phyloP scores from a whole-genome alignment of 148 eudicot genomes.

The Talinum fruticosum region DNA sequence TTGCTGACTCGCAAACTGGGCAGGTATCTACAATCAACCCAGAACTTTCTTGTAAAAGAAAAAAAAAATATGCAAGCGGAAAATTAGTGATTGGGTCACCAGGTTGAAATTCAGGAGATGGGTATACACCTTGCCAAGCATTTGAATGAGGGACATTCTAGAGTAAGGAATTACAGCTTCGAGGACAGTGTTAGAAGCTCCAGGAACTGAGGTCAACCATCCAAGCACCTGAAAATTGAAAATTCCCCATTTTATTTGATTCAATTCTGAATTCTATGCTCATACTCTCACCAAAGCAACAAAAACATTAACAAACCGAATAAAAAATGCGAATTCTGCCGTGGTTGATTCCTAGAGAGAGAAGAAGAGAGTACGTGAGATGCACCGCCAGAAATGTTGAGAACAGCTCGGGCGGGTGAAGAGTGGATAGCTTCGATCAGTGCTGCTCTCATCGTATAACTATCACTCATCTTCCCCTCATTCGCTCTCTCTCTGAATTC shows the following conservation, averaged over 20 bases:
- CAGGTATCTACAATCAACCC: constrained; percentile 51
- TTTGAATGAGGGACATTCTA: constrained; percentile 79
- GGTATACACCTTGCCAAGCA: constrained; percentile 71
- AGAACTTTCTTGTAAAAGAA: background rate
- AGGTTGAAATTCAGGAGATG: background rate
- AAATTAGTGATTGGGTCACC: background rate
- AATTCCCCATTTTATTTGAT: background rate
- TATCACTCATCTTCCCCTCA: background rate
- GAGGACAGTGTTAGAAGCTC: constrained; percentile 88
- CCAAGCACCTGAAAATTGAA: constrained; percentile 47
- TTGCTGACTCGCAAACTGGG: constrained; percentile 51
- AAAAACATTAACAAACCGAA: background rate
- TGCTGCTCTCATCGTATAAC: constrained; percentile 31
- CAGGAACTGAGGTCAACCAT: constrained; percentile 84
- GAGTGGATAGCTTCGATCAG: constrained; percentile 74
- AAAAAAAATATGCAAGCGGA: background rate
- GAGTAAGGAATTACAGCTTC: constrained; percentile 84
- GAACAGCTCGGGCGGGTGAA: constrained; percentile 69
- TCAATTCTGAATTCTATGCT: constrained; percentile 24
- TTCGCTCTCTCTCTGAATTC: background rate
- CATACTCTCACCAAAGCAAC: background rate
- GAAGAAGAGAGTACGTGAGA: constrained; percentile 53
- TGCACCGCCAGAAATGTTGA: constrained; percentile 90
- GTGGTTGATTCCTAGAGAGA: background rate
- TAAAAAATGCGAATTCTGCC: background rate